These are phyloP conservation scores for Tripterygium wilfordii DNA, from an alignment of 177 flowering plant genomes.

Conservation along the genomic window DNA sequence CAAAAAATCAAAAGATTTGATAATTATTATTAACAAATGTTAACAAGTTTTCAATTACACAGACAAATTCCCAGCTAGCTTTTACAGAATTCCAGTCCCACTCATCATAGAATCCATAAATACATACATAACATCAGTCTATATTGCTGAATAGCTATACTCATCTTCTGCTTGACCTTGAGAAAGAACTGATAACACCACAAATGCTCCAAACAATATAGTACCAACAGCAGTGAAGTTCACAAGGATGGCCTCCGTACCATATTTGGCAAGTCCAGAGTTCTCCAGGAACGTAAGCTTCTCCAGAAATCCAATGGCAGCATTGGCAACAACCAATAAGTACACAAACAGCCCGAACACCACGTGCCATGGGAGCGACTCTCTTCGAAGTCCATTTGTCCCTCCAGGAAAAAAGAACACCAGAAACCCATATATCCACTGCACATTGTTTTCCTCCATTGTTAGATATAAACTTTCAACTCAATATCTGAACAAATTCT, in stretches of 20 bases:
- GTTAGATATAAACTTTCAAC: neutral
- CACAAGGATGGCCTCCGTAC: slow-evolving; percentile 79
- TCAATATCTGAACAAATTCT: too few species aligned
- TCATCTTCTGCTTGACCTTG: slow-evolving; percentile 36
- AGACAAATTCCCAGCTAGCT: too few species aligned
- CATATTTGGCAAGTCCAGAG: slow-evolving; percentile 62
- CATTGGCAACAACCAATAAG: slow-evolving; percentile 53
- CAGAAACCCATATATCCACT: slow-evolving; percentile 81
- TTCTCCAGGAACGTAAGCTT: slow-evolving; percentile 89
- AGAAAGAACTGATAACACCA: slow-evolving; percentile 36
- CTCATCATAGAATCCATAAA: too few species aligned
- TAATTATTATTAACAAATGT: too few species aligned
- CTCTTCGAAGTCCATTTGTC: slow-evolving; percentile 29
- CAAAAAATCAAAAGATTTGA: too few species aligned
- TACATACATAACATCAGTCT: neutral
- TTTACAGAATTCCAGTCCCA: too few species aligned
- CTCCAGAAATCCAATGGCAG: slow-evolving; percentile 77
- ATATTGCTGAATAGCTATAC: slow-evolving; percentile 53
- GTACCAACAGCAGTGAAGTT: slow-evolving; percentile 76
- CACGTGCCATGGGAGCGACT: slow-evolving; percentile 79
- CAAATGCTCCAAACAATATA: slow-evolving; percentile 54
- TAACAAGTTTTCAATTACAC: too few species aligned
- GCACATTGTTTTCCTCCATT: too few species aligned
- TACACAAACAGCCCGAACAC: slow-evolving; percentile 62
- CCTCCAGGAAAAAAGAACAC: slow-evolving; percentile 84